phyloP scores from a whole-genome alignment of 352 stramenopile species.

The Pythium graminicola region DNA sequence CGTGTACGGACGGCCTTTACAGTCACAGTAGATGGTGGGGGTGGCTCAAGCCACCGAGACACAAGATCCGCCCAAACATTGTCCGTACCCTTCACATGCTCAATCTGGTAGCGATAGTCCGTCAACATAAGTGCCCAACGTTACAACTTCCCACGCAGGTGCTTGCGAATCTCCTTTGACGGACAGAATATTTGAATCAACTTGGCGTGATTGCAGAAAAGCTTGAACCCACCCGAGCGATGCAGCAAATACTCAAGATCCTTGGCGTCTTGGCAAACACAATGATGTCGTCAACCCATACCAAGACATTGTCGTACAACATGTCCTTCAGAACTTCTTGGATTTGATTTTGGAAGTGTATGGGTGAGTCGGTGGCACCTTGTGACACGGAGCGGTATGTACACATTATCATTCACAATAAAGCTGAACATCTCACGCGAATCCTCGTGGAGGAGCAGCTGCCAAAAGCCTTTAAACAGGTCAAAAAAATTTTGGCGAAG shows the following conservation, averaged over 20 bases:
- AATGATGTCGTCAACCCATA: conserved; percentile 9
- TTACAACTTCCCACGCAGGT: conserved; percentile 23
- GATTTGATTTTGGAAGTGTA: conserved; percentile 8
- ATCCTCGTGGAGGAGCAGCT: conserved; percentile 3
- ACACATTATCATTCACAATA: conserved; percentile 14
- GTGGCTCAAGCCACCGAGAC: conserved; percentile 11
- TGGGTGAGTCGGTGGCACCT: conserved; percentile 1
- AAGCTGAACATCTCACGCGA: conserved; percentile 21
- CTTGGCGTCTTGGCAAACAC: neutral
- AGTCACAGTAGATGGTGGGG: neutral
- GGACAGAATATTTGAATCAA: conserved; percentile 17
- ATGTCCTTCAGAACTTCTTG: neutral
- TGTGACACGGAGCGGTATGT: conserved; percentile 16
- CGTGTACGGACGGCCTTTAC: conserved; percentile 5
- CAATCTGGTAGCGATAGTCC: conserved; percentile 13
- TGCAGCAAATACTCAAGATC: conserved; percentile 13
- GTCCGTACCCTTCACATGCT: conserved; percentile 12
- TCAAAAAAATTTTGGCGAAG: conserved; percentile 22
- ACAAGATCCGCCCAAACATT: conserved; percentile 29
- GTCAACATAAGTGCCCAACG: conserved; percentile 13
- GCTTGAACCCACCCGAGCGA: conserved; percentile 10
- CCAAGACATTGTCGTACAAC: neutral
- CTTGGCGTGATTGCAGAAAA: conserved; percentile 28
- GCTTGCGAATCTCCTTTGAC: conserved; percentile 4
- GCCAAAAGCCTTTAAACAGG: conserved; percentile 18